These are phyloP conservation scores for Nothopassalora personata DNA, from an alignment of 2,329 filamentous ascomycete genomes.

Conservation along the genomic window DNA sequence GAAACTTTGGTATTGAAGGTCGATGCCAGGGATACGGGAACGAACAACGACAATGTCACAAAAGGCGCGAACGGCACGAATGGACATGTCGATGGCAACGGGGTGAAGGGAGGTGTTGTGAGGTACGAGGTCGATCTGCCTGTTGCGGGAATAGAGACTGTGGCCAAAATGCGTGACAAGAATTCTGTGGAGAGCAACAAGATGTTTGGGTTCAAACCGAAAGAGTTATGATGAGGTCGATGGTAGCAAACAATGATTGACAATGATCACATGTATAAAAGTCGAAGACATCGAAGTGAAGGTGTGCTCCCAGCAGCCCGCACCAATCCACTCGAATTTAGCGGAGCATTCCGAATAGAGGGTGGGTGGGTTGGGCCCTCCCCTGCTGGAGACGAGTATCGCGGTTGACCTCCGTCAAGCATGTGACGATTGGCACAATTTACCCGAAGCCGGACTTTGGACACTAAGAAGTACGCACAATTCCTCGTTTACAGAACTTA, in stretches of 20 bases:
- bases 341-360: no score
- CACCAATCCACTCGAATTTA: no score
- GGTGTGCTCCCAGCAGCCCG: no score
- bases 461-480: neutral
- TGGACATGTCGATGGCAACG: slow-evolving; percentile 10
- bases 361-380: no score
- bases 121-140: slow-evolving; percentile 58
- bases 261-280: neutral
- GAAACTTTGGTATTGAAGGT: slow-evolving; percentile 60
- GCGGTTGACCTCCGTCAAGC: neutral
- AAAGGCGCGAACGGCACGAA: slow-evolving; percentile 9
- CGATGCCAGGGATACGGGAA: slow-evolving; percentile 19
- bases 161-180: slow-evolving; percentile 48
- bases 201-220: slow-evolving; percentile 43
- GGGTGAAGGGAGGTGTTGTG: slow-evolving; percentile 32
- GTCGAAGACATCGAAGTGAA: no score
- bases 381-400: neutral
- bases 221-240: slow-evolving; percentile 9
- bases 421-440: neutral
- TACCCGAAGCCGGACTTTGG: neutral
- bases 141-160: slow-evolving; percentile 52
- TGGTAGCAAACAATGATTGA: neutral
- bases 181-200: slow-evolving; percentile 49
- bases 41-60: slow-evolving; percentile 2
- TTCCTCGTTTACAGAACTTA: neutral